A percentile compares a stretch with the other conserved stretches of the same genome.
Evolutionary conservation across 1,284 basidiomycete genomes (phyloP).

Genomic region (Hortiboletus rubellus): DNA sequence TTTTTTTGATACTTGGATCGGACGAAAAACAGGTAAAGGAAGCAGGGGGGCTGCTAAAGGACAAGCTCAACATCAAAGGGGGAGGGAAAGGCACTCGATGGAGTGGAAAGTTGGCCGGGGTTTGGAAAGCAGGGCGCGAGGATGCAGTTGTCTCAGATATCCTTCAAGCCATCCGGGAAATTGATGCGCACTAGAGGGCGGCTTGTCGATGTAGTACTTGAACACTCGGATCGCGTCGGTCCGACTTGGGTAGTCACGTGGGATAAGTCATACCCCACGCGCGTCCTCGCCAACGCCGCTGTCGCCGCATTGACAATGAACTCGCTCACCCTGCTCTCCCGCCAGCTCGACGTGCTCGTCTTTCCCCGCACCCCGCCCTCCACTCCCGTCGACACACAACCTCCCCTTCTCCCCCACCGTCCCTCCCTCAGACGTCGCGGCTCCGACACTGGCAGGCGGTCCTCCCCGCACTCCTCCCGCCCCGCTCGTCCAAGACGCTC

Average conservation of each 20-base stretch:
- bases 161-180: too few relatives aligned
- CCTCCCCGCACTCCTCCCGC: constrained; percentile 41
- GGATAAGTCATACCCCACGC: neutral
- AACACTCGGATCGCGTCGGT: too few relatives aligned
- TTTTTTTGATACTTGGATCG: too few relatives aligned
- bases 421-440: constrained; percentile 27
- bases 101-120: too few relatives aligned
- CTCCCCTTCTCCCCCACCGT: constrained; percentile 16
- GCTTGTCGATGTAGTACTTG: too few relatives aligned
- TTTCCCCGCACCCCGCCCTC: constrained; percentile 50
- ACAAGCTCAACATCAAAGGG: too few relatives aligned
- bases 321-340: constrained; percentile 66
- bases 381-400: constrained; percentile 43
- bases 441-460: constrained; percentile 43
- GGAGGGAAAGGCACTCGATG: too few relatives aligned
- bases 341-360: constrained; percentile 65
- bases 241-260: constrained; percentile 22
- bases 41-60: too few relatives aligned
- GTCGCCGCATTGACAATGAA: constrained; percentile 49
- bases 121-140: too few relatives aligned
- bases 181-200: too few relatives aligned
- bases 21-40: too few relatives aligned
- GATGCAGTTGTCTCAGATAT: too few relatives aligned
- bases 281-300: neutral
- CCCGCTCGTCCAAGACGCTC: constrained; percentile 44